Evolutionary conservation across 164 flowering plant species (phyloP).

Genomic region (Saururus chinensis): DNA sequence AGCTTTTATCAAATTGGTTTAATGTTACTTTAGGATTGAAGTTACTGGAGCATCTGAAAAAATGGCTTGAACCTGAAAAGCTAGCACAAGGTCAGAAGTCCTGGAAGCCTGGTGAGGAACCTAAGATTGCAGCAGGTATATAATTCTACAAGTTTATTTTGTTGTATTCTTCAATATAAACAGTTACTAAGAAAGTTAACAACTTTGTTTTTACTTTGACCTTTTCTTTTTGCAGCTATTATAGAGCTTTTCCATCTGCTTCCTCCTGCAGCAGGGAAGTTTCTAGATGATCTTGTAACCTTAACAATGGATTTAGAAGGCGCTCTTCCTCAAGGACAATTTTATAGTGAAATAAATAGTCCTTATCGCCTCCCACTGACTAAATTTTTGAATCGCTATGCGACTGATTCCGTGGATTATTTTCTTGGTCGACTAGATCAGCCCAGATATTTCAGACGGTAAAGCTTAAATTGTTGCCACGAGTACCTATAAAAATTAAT

Average conservation of each 20-base stretch:
- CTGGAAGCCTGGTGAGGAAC: conserved; percentile 99
- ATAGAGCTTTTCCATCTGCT: conserved; percentile 99
- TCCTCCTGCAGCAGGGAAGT: conserved; percentile 86
- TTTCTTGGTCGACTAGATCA: conserved; percentile 81
- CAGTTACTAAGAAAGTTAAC: background rate
- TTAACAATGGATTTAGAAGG: conserved; percentile 89
- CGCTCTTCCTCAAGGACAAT: conserved; percentile 85
- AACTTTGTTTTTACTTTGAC: background rate
- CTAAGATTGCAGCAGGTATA: conserved; percentile 96
- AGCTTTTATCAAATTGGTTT: conserved; percentile 92
- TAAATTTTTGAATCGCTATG: conserved; percentile 81
- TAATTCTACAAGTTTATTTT: conserved; percentile 1
- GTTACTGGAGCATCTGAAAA: conserved; percentile 89
- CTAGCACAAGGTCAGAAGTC: conserved; percentile 89
- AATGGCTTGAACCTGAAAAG: conserved; percentile 99
- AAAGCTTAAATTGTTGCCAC: conserved; percentile 8
- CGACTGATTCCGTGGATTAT: conserved; percentile 82
- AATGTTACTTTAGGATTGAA: conserved; percentile 94
- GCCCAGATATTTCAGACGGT: conserved; percentile 91
- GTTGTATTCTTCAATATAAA: background rate
- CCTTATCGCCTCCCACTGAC: conserved; percentile 97
- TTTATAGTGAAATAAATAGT: conserved; percentile 95
- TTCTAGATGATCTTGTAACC: conserved; percentile 91
- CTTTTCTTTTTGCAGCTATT: conserved; percentile 61
- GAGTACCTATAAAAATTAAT: background rate